A percentile compares a stretch with the other conserved stretches of the same genome.
phyloP scores from a whole-genome alignment of 1,284 basidiomycete genomes.

The Moesziomyces antarcticus region DNA sequence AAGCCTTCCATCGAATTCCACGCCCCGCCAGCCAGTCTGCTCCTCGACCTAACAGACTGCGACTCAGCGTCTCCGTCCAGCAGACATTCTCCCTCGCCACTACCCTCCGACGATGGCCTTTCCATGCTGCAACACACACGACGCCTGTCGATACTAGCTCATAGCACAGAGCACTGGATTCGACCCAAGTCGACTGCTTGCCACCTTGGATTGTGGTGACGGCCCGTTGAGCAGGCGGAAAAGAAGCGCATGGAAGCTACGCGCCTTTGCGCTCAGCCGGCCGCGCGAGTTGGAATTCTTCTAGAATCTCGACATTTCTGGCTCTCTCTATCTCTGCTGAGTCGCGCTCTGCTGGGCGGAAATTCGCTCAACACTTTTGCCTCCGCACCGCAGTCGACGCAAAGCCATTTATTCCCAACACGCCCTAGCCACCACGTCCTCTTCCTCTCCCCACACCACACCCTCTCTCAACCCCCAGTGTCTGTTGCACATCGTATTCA shows the following conservation, averaged over 20 bases:
- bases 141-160: no score
- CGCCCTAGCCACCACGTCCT: neutral
- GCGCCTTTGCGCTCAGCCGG: neutral
- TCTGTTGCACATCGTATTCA: slow-evolving; percentile 31
- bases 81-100: no score
- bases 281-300: slow-evolving; percentile 1
- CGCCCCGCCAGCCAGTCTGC: slow-evolving; percentile 5
- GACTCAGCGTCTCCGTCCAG: neutral
- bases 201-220: no score
- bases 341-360: slow-evolving; percentile 1
- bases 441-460: slow-evolving; percentile 12
- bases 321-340: neutral
- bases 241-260: slow-evolving; percentile 4
- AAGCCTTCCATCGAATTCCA: slow-evolving; percentile 50
- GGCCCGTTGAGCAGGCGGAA: no score
- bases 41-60: neutral
- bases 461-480: neutral
- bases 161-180: neutral
- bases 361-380: slow-evolving; percentile 19
- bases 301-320: slow-evolving; percentile 2
- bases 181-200: no score
- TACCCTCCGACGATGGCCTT: no score
- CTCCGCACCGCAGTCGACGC: slow-evolving; percentile 3
- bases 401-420: slow-evolving; percentile 41
- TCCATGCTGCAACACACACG: neutral